These are phyloP conservation scores for Cinnamomum micranthum DNA, from an alignment of 164 flowering plant species.

Conservation along the genomic window DNA sequence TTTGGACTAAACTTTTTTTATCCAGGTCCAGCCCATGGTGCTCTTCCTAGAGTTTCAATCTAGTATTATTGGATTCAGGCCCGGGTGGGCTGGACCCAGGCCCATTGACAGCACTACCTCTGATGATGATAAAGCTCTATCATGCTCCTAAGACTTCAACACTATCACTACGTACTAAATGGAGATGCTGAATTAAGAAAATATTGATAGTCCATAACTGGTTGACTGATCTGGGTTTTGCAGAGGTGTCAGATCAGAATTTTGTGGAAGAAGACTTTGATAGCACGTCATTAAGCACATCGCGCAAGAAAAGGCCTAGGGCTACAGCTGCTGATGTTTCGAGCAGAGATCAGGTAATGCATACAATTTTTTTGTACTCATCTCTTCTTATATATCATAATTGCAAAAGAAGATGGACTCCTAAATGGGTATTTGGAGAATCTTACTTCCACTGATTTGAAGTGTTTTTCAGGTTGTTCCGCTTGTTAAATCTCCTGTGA, in stretches of 20 bases:
- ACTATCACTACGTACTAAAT: no score
- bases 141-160: no score
- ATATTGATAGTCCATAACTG: no score
- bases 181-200: no score
- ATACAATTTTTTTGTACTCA: neutral
- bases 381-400: neutral
- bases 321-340: neutral
- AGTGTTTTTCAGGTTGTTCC: slow-evolving; percentile 6
- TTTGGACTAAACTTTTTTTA: no score
- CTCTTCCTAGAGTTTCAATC: no score
- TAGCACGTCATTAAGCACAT: neutral
- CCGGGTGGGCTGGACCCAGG: no score
- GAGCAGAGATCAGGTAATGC: slow-evolving; percentile 11
- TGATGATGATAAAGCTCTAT: no score
- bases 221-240: neutral
- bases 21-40: no score
- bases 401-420: neutral
- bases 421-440: neutral
- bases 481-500: neutral
- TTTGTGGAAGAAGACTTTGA: neutral
- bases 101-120: no score
- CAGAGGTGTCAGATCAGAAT: slow-evolving; percentile 3
- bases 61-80: no score
- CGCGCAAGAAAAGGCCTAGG: slow-evolving; percentile 4
- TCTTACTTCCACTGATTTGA: neutral